These are phyloP conservation scores for Microthlaspi erraticum DNA, from an alignment of 345 rosid genomes.

Conservation along the genomic window DNA sequence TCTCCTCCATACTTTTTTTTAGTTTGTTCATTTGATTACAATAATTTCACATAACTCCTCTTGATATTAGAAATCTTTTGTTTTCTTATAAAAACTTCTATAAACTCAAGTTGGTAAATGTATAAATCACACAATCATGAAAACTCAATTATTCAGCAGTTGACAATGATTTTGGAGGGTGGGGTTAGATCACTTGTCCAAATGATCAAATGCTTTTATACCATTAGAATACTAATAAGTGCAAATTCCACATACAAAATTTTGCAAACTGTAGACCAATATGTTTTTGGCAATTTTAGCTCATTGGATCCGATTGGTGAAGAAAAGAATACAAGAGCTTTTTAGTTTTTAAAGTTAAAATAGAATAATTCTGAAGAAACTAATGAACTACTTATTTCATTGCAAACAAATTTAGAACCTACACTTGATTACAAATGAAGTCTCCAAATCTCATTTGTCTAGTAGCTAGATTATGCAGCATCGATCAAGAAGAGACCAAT, in stretches of 20 bases:
- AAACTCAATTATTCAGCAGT: constrained; percentile 2
- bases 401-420: neutral
- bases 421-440: constrained; percentile 5
- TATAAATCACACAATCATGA: neutral
- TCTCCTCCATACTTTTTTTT: no score
- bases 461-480: no score
- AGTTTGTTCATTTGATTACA: no score
- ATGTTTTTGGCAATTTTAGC: neutral
- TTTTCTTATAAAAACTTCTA: no score
- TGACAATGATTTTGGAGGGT: neutral
- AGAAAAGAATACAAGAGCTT: no score
- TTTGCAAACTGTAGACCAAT: neutral
- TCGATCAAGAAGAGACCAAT: constrained; percentile 44
- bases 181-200: neutral
- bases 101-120: neutral
- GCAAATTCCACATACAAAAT: neutral
- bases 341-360: no score
- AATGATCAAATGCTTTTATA: neutral
- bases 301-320: no score
- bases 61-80: no score
- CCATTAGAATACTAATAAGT: neutral
- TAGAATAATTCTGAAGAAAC: no score
- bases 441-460: neutral
- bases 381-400: neutral
- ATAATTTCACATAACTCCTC: no score